Evolutionary conservation across 2,329 filamentous ascomycete species (phyloP).

Genomic region (Fusarium burgessii): DNA sequence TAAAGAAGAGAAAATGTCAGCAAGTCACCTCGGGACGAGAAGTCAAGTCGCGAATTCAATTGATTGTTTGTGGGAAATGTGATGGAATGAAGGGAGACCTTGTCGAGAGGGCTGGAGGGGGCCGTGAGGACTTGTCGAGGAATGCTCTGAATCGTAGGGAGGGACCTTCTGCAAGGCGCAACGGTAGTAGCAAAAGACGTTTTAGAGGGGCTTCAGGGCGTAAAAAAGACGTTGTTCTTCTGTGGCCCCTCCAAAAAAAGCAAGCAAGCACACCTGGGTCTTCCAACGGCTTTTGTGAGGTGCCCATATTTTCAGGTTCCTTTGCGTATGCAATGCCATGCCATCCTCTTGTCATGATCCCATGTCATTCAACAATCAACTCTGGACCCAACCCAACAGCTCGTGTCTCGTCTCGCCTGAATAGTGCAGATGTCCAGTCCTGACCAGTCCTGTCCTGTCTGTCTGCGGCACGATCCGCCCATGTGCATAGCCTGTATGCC

Average conservation of each 20-base stretch:
- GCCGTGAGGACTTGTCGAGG: slow-evolving; percentile 29
- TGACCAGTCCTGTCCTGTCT: not conserved
- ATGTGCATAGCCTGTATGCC: slow-evolving; percentile 25
- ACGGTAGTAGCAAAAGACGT: slow-evolving; percentile 8
- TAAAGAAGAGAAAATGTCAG: slow-evolving; percentile 37
- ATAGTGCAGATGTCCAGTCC: slow-evolving; percentile 6
- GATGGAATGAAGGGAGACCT: slow-evolving; percentile 48
- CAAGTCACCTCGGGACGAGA: slow-evolving; percentile 25
- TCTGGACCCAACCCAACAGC: not conserved
- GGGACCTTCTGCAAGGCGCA: slow-evolving; percentile 35
- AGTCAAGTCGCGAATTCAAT: slow-evolving; percentile 26
- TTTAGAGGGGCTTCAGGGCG: slow-evolving; percentile 23
- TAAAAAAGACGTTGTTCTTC: slow-evolving; percentile 12
- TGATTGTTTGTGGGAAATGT: slow-evolving; percentile 42
- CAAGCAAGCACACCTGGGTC: not conserved
- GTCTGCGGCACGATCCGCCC: slow-evolving; percentile 28
- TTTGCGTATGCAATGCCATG: not conserved
- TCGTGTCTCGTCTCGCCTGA: slow-evolving; percentile 30
- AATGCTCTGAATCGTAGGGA: slow-evolving; percentile 41
- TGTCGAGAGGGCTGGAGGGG: slow-evolving; percentile 32
- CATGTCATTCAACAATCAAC: slow-evolving; percentile 2
- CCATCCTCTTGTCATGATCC: slow-evolving; percentile 9
- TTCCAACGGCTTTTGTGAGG: not conserved
- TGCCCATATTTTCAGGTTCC: not conserved
- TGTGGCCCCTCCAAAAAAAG: not conserved